Conservation (phyloP, 768 basidiomycete species). For the Boletales sp. region DNA sequence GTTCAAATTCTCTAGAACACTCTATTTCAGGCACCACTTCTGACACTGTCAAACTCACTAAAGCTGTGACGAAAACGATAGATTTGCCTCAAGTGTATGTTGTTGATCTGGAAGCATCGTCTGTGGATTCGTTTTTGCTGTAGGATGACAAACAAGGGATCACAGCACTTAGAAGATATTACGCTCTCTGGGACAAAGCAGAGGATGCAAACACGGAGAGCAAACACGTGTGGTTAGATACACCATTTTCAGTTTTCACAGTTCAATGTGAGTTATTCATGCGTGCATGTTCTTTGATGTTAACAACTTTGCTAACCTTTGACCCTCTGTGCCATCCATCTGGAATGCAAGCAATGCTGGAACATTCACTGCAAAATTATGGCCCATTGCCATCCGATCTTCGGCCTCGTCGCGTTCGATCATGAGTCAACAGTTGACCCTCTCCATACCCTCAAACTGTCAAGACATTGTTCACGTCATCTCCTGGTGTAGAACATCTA, state of each 20-base stretch:
- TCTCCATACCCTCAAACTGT: slow-evolving; percentile 67
- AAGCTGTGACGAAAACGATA: background rate
- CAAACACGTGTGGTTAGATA: slow-evolving; percentile 61
- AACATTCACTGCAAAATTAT: slow-evolving; percentile 68
- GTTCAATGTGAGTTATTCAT: slow-evolving; percentile 57
- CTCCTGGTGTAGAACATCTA: slow-evolving; percentile 33
- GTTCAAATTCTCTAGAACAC: too few relatives aligned
- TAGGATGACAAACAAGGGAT: too few relatives aligned
- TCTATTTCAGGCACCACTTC: slow-evolving; percentile 17
- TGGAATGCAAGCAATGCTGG: slow-evolving; percentile 69
- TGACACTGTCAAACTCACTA: slow-evolving; percentile 22
- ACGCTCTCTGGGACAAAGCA: slow-evolving; percentile 66
- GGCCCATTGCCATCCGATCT: slow-evolving; percentile 71
- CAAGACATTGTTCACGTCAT: slow-evolving; percentile 42
- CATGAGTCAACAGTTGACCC: slow-evolving; percentile 65
- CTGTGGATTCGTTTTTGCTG: too few relatives aligned
- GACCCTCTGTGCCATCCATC: slow-evolving; percentile 60
- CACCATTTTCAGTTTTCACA: slow-evolving; percentile 66
- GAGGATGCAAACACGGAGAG: slow-evolving; percentile 66
- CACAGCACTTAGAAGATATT: slow-evolving; percentile 59
- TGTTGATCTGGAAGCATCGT: too few relatives aligned
- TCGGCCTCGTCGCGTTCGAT: slow-evolving; percentile 56
- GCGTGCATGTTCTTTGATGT: background rate
- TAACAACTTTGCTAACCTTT: slow-evolving; percentile 49
- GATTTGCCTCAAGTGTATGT: slow-evolving; percentile 9